These are phyloP conservation scores for Rhynchosporium agropyri DNA, from an alignment of 2,329 filamentous ascomycete genomes.

Conservation along the genomic window DNA sequence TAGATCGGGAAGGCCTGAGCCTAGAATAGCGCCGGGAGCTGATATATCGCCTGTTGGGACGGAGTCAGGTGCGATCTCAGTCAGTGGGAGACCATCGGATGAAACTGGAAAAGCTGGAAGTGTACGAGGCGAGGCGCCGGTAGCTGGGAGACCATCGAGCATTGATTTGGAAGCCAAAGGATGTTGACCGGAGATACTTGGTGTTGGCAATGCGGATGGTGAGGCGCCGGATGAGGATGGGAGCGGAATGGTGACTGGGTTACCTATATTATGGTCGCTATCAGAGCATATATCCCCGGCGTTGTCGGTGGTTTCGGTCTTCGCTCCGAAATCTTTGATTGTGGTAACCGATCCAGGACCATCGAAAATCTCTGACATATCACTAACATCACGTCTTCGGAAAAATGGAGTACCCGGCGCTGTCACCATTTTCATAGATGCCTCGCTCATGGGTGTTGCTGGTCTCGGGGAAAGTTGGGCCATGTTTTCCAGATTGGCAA, in stretches of 20 bases:
- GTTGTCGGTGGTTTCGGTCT: not conserved
- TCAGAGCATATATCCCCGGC: slow-evolving; percentile 13
- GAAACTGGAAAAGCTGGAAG: not conserved
- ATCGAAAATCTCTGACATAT: slow-evolving; percentile 18
- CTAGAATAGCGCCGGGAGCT: not conserved
- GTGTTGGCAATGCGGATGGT: not conserved
- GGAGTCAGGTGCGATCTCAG: too few species aligned
- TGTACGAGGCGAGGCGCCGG: too few species aligned
- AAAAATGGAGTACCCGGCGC: slow-evolving; percentile 15
- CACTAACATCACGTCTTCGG: not conserved
- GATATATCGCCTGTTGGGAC: not conserved
- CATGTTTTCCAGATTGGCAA: slow-evolving; percentile 1
- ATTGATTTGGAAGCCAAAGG: not conserved
- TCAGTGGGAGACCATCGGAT: not conserved
- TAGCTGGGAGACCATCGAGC: not conserved
- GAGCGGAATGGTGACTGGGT: not conserved
- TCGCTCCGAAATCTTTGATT: slow-evolving; percentile 1
- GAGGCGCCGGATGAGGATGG: not conserved
- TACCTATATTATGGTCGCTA: slow-evolving; percentile 5
- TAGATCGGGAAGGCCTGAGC: not conserved
- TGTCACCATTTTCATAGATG: slow-evolving; percentile 22
- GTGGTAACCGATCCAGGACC: slow-evolving; percentile 2
- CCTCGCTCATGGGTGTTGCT: slow-evolving; percentile 1
- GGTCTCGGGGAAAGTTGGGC: not conserved
- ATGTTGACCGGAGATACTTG: not conserved